A percentile compares a stretch with the other conserved stretches of the same genome.
These are phyloP conservation scores for Teunomyces stri DNA, from an alignment of 805 yeast species.

Conservation along the genomic window DNA sequence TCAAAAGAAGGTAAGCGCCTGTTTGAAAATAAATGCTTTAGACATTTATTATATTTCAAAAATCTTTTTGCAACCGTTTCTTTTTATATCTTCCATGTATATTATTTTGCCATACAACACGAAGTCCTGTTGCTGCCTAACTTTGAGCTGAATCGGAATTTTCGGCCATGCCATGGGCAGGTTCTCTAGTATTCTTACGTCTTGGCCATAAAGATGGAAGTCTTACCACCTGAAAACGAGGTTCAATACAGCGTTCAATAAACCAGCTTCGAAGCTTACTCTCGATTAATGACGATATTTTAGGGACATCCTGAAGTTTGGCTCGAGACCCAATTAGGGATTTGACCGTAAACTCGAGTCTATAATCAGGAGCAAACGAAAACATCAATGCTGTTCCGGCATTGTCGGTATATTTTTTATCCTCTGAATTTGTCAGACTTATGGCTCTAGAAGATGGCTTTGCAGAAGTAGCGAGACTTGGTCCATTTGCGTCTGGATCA, in stretches of 20 bases:
- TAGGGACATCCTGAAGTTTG: conserved; percentile 89
- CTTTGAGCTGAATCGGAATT: conserved; percentile 11
- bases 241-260: conserved; percentile 89
- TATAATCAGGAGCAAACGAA: conserved; percentile 87
- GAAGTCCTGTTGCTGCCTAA: neutral
- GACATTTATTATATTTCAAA: no score
- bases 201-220: conserved; percentile 88
- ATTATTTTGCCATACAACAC: no score
- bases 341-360: conserved; percentile 83
- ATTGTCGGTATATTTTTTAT: conserved; percentile 8
- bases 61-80: no score
- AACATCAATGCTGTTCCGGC: conserved; percentile 69
- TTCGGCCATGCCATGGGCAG: conserved; percentile 19
- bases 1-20: no score
- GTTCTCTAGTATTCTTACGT: conserved; percentile 36
- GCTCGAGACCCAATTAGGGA: conserved; percentile 92
- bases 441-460: neutral
- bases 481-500: conserved; percentile 12
- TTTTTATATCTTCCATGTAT: no score
- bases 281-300: conserved; percentile 81
- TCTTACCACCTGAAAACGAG: conserved; percentile 80
- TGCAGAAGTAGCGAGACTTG: conserved; percentile 3
- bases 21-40: no score
- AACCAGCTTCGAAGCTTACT: conserved; percentile 83
- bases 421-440: neutral